A percentile compares a stretch with the other conserved stretches of the same genome.
These are phyloP conservation scores for Phaeomoniella chlamydospora DNA, from an alignment of 2,329 filamentous ascomycete species.

Conservation along the genomic window DNA sequence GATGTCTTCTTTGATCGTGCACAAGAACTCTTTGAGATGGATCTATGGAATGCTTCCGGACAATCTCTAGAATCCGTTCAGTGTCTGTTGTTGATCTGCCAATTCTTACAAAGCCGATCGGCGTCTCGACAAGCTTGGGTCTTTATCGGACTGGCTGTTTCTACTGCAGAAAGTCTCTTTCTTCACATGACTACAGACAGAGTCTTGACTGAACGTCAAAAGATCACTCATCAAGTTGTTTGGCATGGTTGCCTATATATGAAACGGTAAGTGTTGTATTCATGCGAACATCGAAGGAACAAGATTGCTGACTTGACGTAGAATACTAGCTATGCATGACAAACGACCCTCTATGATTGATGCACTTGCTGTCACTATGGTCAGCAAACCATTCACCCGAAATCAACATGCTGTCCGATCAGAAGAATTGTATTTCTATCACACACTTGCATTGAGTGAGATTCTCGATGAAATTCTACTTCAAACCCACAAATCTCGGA, in stretches of 20 bases:
- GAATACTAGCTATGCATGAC: conserved; percentile 22
- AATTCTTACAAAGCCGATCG: conserved; percentile 35
- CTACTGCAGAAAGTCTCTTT: conserved; percentile 32
- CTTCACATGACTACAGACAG: conserved; percentile 10
- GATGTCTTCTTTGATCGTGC: conserved; percentile 28
- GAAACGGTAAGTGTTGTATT: conserved; percentile 14
- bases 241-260: conserved; percentile 23
- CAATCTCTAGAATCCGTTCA: conserved; percentile 29
- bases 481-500: neutral
- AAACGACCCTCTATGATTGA: conserved; percentile 21
- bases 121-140: conserved; percentile 36
- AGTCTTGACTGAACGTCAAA: neutral
- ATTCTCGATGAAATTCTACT: conserved; percentile 10
- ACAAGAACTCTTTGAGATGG: conserved; percentile 26
- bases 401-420: neutral
- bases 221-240: conserved; percentile 6
- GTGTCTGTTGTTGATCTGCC: conserved; percentile 31
- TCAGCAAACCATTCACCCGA: conserved; percentile 4
- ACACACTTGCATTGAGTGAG: conserved; percentile 6
- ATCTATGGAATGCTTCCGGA: conserved; percentile 23
- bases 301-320: conserved; percentile 5
- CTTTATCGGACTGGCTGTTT: conserved; percentile 29
- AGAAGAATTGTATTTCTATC: neutral
- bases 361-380: conserved; percentile 11
- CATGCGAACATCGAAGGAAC: neutral